Conservation (phyloP, 768 basidiomycete species). For the Amanita jacksonii region DNA sequence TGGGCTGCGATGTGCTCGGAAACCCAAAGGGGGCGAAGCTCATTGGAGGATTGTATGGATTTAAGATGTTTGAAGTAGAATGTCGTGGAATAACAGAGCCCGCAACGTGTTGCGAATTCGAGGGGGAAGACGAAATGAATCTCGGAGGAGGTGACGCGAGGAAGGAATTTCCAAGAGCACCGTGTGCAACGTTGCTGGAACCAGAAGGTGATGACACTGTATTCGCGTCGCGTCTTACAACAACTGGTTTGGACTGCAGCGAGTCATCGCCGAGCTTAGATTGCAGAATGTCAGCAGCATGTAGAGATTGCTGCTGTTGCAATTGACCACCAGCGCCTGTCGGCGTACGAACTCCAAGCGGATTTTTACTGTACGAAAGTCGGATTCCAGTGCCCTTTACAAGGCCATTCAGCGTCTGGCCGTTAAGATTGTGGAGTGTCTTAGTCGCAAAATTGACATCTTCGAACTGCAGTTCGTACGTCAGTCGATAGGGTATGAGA, state of each 20-base stretch:
- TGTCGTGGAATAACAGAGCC: constrained; percentile 28
- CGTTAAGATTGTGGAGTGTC: constrained; percentile 86
- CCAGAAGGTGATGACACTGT: constrained; percentile 15
- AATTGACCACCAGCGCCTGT: constrained; percentile 42
- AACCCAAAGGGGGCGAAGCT: constrained; percentile 30
- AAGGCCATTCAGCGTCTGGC: constrained; percentile 80
- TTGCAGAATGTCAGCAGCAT: constrained; percentile 10
- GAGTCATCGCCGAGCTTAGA: constrained; percentile 11
- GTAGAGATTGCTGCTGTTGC: constrained; percentile 21
- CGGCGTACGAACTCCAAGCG: constrained; percentile 83
- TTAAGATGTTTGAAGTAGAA: constrained; percentile 16
- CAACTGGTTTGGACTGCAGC: constrained; percentile 13
- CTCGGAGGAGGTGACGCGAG: constrained; percentile 37
- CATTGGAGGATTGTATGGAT: constrained; percentile 19
- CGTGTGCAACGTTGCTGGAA: constrained; percentile 11
- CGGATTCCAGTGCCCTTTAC: constrained; percentile 96
- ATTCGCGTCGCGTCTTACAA: constrained; percentile 13
- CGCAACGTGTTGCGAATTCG: constrained; percentile 22
- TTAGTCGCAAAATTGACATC: constrained; percentile 78
- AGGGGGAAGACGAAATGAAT: constrained; percentile 31
- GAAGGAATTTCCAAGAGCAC: constrained; percentile 20
- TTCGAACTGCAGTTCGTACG: constrained; percentile 57
- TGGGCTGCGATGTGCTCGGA: constrained; percentile 21
- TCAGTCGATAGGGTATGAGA: constrained; percentile 34
- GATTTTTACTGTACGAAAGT: constrained; percentile 96